A percentile compares a stretch with the other conserved stretches of the same genome.
Evolutionary conservation across 164 flowering plant genomes (phyloP).

Genomic region (grape (Vitis vinifera)): DNA sequence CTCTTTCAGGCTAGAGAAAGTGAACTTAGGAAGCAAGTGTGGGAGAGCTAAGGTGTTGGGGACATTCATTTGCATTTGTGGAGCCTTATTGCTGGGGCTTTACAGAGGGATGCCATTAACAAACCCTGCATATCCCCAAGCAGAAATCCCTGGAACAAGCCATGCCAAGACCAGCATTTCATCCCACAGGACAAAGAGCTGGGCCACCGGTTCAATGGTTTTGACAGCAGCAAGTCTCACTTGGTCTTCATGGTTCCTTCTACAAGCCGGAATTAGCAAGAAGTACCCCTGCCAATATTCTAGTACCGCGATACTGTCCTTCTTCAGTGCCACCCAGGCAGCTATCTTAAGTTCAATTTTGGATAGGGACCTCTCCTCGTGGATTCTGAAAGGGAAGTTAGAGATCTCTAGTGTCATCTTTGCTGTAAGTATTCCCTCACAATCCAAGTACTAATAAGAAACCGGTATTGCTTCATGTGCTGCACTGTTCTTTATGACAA

Average conservation of each 20-base stretch:
- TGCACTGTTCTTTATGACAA: too few species aligned
- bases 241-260: slow-evolving; percentile 81
- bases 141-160: neutral
- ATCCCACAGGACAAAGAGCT: slow-evolving; percentile 18
- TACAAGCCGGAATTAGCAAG: slow-evolving; percentile 59
- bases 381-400: slow-evolving; percentile 52
- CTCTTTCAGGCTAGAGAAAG: slow-evolving; percentile 49
- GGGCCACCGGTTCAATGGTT: slow-evolving; percentile 52
- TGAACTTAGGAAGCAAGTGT: slow-evolving; percentile 43
- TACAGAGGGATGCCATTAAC: slow-evolving; percentile 58
- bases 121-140: slow-evolving; percentile 13
- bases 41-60: slow-evolving; percentile 70
- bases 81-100: slow-evolving; percentile 55
- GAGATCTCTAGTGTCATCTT: slow-evolving; percentile 45
- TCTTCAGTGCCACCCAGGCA: slow-evolving; percentile 55
- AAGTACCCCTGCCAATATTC: slow-evolving; percentile 54
- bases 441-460: neutral
- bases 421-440: slow-evolving; percentile 44
- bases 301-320: slow-evolving; percentile 54
- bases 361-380: slow-evolving; percentile 34
- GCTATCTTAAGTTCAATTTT: slow-evolving; percentile 32
- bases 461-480: neutral
- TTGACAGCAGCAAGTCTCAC: slow-evolving; percentile 34
- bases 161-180: neutral
- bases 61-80: slow-evolving; percentile 45